Base-by-base conservation (phyloP, 345 rosid genomes). In the Mangifera indica region DNA sequence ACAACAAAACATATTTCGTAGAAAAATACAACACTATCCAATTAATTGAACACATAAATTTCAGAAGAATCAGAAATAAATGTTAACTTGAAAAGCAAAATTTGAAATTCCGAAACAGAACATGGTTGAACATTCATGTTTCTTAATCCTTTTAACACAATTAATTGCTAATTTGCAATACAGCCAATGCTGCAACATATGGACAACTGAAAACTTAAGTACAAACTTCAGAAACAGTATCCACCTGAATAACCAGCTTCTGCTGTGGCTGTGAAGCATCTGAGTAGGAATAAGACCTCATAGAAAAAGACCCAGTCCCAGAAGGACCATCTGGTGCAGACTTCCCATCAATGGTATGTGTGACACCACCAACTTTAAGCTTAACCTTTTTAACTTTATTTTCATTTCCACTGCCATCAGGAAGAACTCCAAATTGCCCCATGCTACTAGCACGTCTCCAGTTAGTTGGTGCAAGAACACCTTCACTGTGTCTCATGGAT, bases 321-420 rank as follows among this genome's bases (percentile, higher is more conserved):
- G 69, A 67, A 7, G 60, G 46, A 46, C 72, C 88, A 67, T 76
- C 82, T 15, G 82, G 26, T 13, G 63, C 63, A 32, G 88, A 78
- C 56, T 76, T 77, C 53, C 85, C 74, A 70, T 82, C 80, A 60
- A 84, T 79, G 17, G 88, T 83, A 53, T 32, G 80, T 18, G 71
- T 67, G 64, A 76, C 58, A 67, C 84, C 76, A 63, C 86, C 72
- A 72, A 87, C 83, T 82, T 77, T 87, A 64, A 81, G 82, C 80
- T 84, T 87, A 18, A 84, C 84, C 67, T 82, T 86, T 75, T 81
- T 84, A 21, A 87, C 80, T 75, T 51, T 66, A 48, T 76, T 81
- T 52, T 84, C 84, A 67, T 79, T 82, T 67, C 67, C 84, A 57
- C 57, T 48, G 8, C 72, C 82, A 75, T 77, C 90, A 4, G 77